phyloP scores from a whole-genome alignment of 1,139 yeast species.

The Candida freyschussii region DNA sequence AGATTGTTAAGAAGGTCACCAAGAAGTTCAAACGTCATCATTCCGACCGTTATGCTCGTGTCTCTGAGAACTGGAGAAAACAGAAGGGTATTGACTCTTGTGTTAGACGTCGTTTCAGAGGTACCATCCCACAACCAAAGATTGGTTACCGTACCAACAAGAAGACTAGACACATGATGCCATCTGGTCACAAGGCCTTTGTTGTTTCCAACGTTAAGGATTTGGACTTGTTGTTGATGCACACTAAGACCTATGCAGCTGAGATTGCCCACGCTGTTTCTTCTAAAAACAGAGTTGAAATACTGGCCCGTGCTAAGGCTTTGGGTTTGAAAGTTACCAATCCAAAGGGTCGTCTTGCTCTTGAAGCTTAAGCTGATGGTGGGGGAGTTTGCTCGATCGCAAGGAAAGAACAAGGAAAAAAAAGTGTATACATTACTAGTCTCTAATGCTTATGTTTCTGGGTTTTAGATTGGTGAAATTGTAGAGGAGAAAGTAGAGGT shows the following conservation, averaged over 20 bases:
- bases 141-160: conserved; percentile 99
- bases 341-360: conserved; percentile 97
- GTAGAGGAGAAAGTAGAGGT: background rate
- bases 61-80: conserved; percentile 99
- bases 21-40: conserved; percentile 99
- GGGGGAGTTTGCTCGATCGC: no score
- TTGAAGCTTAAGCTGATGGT: conserved; percentile 89
- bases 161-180: conserved; percentile 92
- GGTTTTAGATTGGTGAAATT: conserved; percentile 10
- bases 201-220: conserved; percentile 90
- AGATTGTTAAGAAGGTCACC: conserved; percentile 99
- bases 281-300: conserved; percentile 96
- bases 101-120: conserved; percentile 99
- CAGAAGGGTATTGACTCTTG: conserved; percentile 99
- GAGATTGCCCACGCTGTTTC: conserved; percentile 99
- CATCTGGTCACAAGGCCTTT: conserved; percentile 98
- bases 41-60: conserved; percentile 99
- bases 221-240: conserved; percentile 92
- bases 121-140: conserved; percentile 98
- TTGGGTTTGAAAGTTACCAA: conserved; percentile 98
- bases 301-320: conserved; percentile 96
- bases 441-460: conserved; percentile 24
- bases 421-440: conserved; percentile 21
- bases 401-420: conserved; percentile 2
- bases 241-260: conserved; percentile 98